Conservation (phyloP, 2,329 filamentous ascomycete genomes). For the Tympanopsis confertula region DNA sequence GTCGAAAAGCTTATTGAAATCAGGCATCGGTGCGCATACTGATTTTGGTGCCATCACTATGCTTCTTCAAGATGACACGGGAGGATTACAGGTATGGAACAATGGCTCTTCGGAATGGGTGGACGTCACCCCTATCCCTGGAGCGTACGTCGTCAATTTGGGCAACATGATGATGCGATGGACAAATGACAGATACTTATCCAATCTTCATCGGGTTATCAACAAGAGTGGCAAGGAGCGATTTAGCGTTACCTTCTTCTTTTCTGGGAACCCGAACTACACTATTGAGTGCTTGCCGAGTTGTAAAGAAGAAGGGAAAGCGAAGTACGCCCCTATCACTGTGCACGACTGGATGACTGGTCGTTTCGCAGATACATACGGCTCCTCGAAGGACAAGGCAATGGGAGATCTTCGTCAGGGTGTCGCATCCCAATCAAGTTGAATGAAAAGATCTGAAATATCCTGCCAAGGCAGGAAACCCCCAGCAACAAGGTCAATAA, state of each 20-base stretch:
- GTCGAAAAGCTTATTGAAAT: too few relatives aligned
- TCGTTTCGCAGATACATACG: too few relatives aligned
- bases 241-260: slow-evolving; percentile 34
- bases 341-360: too few relatives aligned
- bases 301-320: too few relatives aligned
- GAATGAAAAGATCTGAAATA: too few relatives aligned
- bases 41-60: slow-evolving; percentile 40
- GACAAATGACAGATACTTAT: slow-evolving; percentile 35
- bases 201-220: slow-evolving; percentile 33
- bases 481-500: too few relatives aligned
- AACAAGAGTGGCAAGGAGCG: slow-evolving; percentile 25
- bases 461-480: too few relatives aligned
- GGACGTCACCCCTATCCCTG: slow-evolving; percentile 23
- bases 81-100: slow-evolving; percentile 30
- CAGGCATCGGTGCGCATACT: slow-evolving; percentile 37
- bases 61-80: slow-evolving; percentile 27
- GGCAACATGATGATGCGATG: slow-evolving; percentile 37
- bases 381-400: too few relatives aligned
- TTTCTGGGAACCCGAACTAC: slow-evolving; percentile 26
- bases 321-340: too few relatives aligned
- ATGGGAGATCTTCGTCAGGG: too few relatives aligned
- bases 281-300: too few relatives aligned
- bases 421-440: too few relatives aligned
- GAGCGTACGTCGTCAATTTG: slow-evolving; percentile 37
- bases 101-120: slow-evolving; percentile 26